Evolutionary conservation across 73 alveolate species (phyloP).

Genomic region (Uronychia binucleata): DNA sequence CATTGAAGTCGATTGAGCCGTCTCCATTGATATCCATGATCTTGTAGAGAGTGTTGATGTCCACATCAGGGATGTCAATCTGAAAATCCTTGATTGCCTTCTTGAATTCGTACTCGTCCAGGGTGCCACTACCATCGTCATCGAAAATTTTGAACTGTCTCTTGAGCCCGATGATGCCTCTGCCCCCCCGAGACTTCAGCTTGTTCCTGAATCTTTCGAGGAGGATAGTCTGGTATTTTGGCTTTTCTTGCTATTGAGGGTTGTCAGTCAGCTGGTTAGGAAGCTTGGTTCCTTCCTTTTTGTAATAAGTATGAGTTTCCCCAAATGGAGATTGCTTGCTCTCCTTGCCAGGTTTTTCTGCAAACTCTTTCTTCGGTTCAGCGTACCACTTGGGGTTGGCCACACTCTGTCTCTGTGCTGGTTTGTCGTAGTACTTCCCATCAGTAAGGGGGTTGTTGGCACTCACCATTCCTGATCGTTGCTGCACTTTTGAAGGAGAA

Average conservation of each 20-base stretch:
- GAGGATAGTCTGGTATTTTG: slow-evolving; percentile 29
- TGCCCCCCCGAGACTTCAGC: slow-evolving; percentile 67
- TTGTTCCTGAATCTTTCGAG: slow-evolving; percentile 58
- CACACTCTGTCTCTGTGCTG: neutral
- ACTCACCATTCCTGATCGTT: slow-evolving; percentile 43
- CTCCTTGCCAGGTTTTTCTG: neutral
- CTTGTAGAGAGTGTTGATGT: slow-evolving; percentile 62
- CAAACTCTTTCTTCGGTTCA: neutral
- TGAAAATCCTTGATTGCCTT: slow-evolving; percentile 79
- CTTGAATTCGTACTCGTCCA: slow-evolving; percentile 82
- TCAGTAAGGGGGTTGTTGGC: slow-evolving; percentile 43
- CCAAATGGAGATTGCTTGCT: neutral
- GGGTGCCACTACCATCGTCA: slow-evolving; percentile 80
- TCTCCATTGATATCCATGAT: slow-evolving; percentile 74
- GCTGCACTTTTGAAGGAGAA: slow-evolving; percentile 9
- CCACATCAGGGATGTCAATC: slow-evolving; percentile 55
- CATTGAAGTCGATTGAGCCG: slow-evolving; percentile 78
- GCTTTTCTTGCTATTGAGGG: neutral
- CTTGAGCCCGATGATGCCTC: slow-evolving; percentile 92
- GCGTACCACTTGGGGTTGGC: neutral
- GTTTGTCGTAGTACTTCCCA: slow-evolving; percentile 23
- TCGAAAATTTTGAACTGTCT: slow-evolving; percentile 86
- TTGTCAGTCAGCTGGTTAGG: neutral
- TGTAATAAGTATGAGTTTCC: neutral
- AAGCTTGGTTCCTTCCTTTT: neutral